Evolutionary conservation across 2,329 filamentous ascomycete genomes (phyloP).

Genomic region (Hypoxylon sp.): DNA sequence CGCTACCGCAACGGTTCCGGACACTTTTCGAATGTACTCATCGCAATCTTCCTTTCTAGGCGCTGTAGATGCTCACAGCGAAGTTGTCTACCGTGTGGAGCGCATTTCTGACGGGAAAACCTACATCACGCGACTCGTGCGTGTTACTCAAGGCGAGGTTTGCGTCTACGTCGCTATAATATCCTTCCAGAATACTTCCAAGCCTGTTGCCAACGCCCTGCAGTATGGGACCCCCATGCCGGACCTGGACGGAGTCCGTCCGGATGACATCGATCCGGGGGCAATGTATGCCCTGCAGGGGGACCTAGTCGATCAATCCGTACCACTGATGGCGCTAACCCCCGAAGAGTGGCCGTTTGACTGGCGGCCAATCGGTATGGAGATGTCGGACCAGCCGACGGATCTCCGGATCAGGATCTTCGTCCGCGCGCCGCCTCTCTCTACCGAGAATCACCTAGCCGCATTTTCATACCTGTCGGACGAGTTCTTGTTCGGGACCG

Average conservation of each 20-base stretch:
- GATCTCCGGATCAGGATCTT: background rate
- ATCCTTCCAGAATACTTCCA: constrained; percentile 19
- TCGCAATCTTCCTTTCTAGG: constrained; percentile 41
- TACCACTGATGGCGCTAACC: background rate
- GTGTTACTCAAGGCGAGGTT: constrained; percentile 16
- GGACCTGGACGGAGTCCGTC: background rate
- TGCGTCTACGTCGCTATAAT: constrained; percentile 34
- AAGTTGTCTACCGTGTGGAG: background rate
- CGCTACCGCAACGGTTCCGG: constrained; percentile 30
- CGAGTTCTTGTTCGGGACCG: too few species aligned
- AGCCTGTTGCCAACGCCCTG: background rate
- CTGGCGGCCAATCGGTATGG: background rate
- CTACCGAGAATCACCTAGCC: too few species aligned
- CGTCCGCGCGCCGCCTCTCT: background rate
- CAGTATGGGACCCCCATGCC: background rate
- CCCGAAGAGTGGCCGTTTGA: background rate
- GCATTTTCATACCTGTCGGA: too few species aligned
- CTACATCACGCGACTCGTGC: constrained; percentile 37
- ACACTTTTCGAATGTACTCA: constrained; percentile 29
- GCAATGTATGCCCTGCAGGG: background rate
- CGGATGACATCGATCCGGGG: background rate
- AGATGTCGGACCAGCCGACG: background rate
- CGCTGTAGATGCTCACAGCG: constrained; percentile 12
- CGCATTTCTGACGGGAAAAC: constrained; percentile 21
- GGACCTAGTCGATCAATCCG: background rate